A percentile compares a stretch with the other conserved stretches of the same genome.
These are phyloP conservation scores for Pythium monospermum DNA, from an alignment of 352 stramenopile species.

Conservation along the genomic window DNA sequence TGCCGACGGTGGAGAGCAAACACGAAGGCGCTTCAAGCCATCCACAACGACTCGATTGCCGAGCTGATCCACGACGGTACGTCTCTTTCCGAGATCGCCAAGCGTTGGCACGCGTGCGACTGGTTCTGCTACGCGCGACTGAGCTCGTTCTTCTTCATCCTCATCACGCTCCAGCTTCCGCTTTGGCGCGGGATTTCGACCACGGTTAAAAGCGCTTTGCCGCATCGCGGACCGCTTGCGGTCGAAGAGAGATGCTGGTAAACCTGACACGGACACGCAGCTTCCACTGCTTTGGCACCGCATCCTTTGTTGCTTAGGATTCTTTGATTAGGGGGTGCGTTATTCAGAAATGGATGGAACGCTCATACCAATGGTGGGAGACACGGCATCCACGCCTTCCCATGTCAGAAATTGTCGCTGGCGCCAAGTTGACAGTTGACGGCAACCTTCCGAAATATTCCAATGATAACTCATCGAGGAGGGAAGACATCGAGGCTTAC, in stretches of 20 bases:
- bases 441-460: background rate
- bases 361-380: no score
- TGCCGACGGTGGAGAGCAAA: no score
- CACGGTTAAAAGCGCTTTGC: constrained; percentile 45
- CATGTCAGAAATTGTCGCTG: background rate
- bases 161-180: constrained; percentile 32
- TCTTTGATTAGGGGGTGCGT: no score
- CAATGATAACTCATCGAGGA: constrained; percentile 6
- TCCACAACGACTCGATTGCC: constrained; percentile 37
- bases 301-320: no score
- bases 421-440: background rate
- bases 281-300: background rate
- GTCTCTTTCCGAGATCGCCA: no score
- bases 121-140: no score
- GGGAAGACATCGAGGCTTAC: constrained; percentile 6
- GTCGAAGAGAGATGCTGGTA: constrained; percentile 10
- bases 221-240: constrained; percentile 31
- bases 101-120: constrained; percentile 4
- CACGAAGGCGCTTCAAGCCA: constrained; percentile 66
- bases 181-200: constrained; percentile 32
- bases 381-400: no score
- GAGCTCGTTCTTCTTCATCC: no score
- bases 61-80: constrained; percentile 9
- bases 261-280: background rate
- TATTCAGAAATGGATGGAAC: no score